A percentile compares a stretch with the other conserved stretches of the same genome.
phyloP scores from a whole-genome alignment of 768 basidiomycete genomes.

The Panaeolus papilionaceus region DNA sequence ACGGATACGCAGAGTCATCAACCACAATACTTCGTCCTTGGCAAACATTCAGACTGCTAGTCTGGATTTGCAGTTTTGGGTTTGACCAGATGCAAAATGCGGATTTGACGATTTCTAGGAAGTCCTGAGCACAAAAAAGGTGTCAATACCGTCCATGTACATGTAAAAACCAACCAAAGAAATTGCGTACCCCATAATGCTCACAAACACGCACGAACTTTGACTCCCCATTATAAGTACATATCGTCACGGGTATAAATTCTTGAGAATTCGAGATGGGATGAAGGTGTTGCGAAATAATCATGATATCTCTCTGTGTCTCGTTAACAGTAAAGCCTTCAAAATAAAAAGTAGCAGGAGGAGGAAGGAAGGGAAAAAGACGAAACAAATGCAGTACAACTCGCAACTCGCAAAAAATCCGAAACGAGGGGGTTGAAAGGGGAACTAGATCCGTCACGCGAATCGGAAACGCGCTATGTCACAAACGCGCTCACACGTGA shows the following conservation, averaged over 20 bases:
- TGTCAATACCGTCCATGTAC: not conserved
- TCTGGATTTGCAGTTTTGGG: not conserved
- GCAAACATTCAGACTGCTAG: not conserved
- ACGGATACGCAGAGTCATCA: not conserved
- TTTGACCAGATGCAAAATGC: constrained; percentile 3
- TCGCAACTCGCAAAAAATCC: not conserved
- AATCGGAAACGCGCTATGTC: constrained; percentile 1
- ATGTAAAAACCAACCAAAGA: not conserved
- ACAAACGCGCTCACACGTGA: not conserved
- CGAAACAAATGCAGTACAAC: not conserved
- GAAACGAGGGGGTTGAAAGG: not conserved
- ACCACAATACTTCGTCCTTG: not conserved
- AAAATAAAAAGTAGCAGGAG: not conserved
- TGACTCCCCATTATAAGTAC: constrained; percentile 26
- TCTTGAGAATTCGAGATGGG: constrained; percentile 22
- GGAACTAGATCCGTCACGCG: not conserved
- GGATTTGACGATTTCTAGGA: not conserved
- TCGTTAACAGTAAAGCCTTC: too few relatives aligned
- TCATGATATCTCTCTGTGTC: constrained; percentile 22
- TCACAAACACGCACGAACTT: constrained; percentile 34
- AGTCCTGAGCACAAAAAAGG: not conserved
- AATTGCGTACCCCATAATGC: constrained; percentile 28
- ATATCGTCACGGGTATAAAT: constrained; percentile 34
- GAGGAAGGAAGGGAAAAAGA: not conserved
- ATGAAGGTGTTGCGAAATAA: constrained; percentile 29